These are phyloP conservation scores for Solanum pinnatisectum DNA, from an alignment of 257 asterid genomes.

Conservation along the genomic window DNA sequence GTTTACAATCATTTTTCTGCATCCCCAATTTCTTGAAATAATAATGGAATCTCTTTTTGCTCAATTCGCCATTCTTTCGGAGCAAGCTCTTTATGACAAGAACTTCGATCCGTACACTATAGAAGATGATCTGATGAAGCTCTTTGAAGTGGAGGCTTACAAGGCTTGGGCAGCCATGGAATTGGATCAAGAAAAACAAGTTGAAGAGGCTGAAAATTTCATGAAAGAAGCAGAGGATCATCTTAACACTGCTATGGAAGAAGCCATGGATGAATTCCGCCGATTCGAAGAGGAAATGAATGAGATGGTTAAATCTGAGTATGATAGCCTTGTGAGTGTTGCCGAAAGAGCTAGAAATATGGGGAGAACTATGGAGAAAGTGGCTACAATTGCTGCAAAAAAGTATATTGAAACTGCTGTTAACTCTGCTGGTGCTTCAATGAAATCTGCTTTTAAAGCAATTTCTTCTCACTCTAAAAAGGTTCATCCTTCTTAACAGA, in stretches of 20 bases:
- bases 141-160: slow-evolving; percentile 79
- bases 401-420: slow-evolving; percentile 79
- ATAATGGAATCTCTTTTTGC: slow-evolving; percentile 65
- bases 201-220: slow-evolving; percentile 18
- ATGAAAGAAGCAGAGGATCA: slow-evolving; percentile 47
- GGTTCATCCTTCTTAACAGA: slow-evolving; percentile 64
- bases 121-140: slow-evolving; percentile 56
- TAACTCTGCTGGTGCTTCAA: slow-evolving; percentile 60
- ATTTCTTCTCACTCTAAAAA: slow-evolving; percentile 46
- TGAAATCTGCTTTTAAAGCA: slow-evolving; percentile 66
- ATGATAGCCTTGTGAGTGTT: slow-evolving; percentile 27
- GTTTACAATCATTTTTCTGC: not conserved
- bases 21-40: not conserved
- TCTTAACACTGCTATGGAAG: slow-evolving; percentile 69
- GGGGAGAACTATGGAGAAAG: slow-evolving; percentile 54
- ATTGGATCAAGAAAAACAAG: slow-evolving; percentile 38
- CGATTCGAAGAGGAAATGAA: slow-evolving; percentile 78
- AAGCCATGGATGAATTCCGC: slow-evolving; percentile 80
- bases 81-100: slow-evolving; percentile 55
- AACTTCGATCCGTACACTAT: slow-evolving; percentile 62
- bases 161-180: slow-evolving; percentile 86
- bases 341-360: slow-evolving; percentile 51
- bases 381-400: slow-evolving; percentile 53
- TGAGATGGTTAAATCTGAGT: slow-evolving; percentile 26
- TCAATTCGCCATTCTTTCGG: slow-evolving; percentile 59